Evolutionary conservation across 202 grass and related monocot species (phyloP), one percentile per base, ranked within the genome.

Genomic region (Brachypodium distachyon): DNA sequence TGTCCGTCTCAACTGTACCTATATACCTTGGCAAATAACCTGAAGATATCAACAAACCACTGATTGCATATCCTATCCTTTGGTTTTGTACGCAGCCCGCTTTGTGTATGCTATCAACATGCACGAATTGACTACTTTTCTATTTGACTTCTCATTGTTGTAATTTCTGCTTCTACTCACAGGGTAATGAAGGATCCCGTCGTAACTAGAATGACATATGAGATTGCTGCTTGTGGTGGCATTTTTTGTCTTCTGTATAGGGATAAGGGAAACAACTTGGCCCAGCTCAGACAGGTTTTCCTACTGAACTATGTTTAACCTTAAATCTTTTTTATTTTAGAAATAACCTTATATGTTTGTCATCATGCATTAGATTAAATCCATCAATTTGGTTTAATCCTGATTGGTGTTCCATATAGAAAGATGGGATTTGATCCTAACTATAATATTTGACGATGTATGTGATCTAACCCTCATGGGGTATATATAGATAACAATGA

Each of bases 161-260:
- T 70, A 26, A 43, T 21, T 43, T 64, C 23, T 82, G 12, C 19
- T 74, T 76, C 13, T 67, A 48, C 41, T 62, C 51, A 17, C 63
- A 81, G 72, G 65, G 72, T 37, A 56, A 51, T 64, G 57, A 60
- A 71, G 29, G 46, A 51, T 77, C 71, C 78, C 42, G 50, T 28
- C 56, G 69, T 86, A 46, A 70, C 56, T 77, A 81, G 78, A 74
- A 81, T 70, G 36, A 77, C 78, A 48, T 86, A 81, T 13, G 78
- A 86, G 72, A 69, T 80, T 77, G 72, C 57, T 76, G 47, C 68
- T 81, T 71, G 69, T 18, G 54, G 37, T 38, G 56, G 51, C 39
- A 36, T 73, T 62, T 56, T 85, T 57, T 21, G n/a, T 66, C 39
- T 79, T 85, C 38, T 85, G 12, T 58, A 59, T 67, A 76, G 76